A percentile compares a stretch with the other conserved stretches of the same genome.
phyloP scores from a whole-genome alignment of 2,329 filamentous ascomycete species.

The Claviceps purpurea region DNA sequence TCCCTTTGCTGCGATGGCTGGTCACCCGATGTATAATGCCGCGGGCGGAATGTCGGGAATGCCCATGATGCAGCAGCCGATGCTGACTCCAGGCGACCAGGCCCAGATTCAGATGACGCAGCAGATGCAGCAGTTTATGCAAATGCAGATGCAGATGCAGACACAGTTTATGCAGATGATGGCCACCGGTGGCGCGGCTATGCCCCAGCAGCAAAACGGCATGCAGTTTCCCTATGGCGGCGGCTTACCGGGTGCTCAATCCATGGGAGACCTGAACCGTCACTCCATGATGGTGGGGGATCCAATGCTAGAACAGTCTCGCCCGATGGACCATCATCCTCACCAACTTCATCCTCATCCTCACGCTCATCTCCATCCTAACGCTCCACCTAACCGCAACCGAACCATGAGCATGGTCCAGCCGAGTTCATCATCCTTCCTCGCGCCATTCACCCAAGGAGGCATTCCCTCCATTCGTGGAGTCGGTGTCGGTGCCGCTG shows the following conservation, averaged over 20 bases:
- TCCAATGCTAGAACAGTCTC: slow-evolving; percentile 27
- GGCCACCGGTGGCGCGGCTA: slow-evolving; percentile 24
- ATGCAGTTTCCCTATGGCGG: slow-evolving; percentile 17
- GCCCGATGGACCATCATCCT: slow-evolving; percentile 22
- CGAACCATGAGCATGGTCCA: slow-evolving; percentile 79
- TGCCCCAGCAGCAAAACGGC: slow-evolving; percentile 17
- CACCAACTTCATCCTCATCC: not conserved
- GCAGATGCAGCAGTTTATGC: slow-evolving; percentile 79
- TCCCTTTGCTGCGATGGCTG: slow-evolving; percentile 34
- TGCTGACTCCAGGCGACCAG: slow-evolving; percentile 50
- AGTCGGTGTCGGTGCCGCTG: too few relatives aligned
- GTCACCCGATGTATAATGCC: slow-evolving; percentile 26
- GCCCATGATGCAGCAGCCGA: slow-evolving; percentile 13
- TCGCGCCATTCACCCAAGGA: slow-evolving; percentile 28
- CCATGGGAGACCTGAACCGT: slow-evolving; percentile 31
- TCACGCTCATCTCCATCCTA: too few relatives aligned
- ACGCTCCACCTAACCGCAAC: slow-evolving; percentile 20
- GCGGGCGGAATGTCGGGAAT: slow-evolving; percentile 15
- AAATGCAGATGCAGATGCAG: slow-evolving; percentile 47
- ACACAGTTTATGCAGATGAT: slow-evolving; percentile 92
- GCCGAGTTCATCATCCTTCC: slow-evolving; percentile 47
- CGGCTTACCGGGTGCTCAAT: slow-evolving; percentile 21
- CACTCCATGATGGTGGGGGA: slow-evolving; percentile 33
- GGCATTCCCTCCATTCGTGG: slow-evolving; percentile 16
- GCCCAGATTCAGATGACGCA: slow-evolving; percentile 69